Evolutionary conservation across 805 yeast genomes (phyloP), one percentile per base, ranked within the genome.

Genomic region (Candida chauliodis): DNA sequence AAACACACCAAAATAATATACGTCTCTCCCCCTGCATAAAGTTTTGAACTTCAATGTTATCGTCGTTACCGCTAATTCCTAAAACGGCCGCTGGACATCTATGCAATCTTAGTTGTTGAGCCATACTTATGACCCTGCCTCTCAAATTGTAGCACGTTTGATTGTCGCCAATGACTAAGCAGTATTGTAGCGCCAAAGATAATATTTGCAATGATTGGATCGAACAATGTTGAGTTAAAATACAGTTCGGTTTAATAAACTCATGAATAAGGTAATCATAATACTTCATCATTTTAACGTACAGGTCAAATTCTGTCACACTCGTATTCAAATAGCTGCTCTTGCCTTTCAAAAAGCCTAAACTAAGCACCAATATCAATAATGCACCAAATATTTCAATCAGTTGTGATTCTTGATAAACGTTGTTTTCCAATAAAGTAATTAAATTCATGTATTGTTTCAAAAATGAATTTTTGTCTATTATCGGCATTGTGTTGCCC

Each of bases 71-170:
- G 23, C 76, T 75, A 2, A 83, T 71, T 1, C 91, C 91, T 35
- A 83, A 62, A 3, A 86, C 89, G 0, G 91, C 91, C 4, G 90
- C 79, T 8, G 95, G 95, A 58, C 95, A 84, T 48, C 95, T 71
- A 55, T 88, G 95, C 31, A 89, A 66, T 49, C 96, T 75, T 37
- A 89, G 63, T 49, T 88, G 93, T 50, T 86, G 95, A 4, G 90
- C 81, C 90, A 86, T 84, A 19, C 88, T 80, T 9, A 83, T 77
- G 6, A 83, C 80, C 48, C 79, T 70, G 30, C 91, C 90, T 42
- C 95, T 71, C 29, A 84, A 68, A 37, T 81, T 83, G 62, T 87
- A 88, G 43, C 88, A 72, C 1, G 87, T 79, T 7, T 79, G 71
- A 30, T 80, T 74, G 55, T 84, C 89, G 14, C 95, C 95, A 5